Base-by-base conservation (phyloP, 805 yeast genomes). In the Candida adriatica region DNA sequence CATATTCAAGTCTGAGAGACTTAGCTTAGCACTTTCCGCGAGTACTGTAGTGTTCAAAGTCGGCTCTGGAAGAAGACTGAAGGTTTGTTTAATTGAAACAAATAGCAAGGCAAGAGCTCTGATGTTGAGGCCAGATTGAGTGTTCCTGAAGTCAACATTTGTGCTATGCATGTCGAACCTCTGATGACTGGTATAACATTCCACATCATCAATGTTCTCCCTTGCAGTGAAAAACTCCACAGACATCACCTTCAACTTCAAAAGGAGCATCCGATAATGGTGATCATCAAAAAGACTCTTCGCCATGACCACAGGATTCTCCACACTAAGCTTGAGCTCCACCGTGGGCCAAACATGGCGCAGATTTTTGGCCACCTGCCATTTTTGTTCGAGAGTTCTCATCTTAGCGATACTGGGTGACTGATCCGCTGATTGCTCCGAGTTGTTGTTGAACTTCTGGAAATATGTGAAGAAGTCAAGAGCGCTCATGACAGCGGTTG, bases 251-350 rank as follows among this genome's bases (percentile, higher is more conserved):
- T 59, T 11, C 51, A 39, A 27, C 38, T 51, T 34, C 41, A 53
- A 13, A 26, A 57, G 45, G 13, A 61, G 38, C 14, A 62, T 46
- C 37, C 53, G 49, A 27, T 48, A 41, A 23, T 51, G 53, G 21
- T 57, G 23, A 3, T 55, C 43, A n/a, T 56, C 47, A 29, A 50
- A 43, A 1, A 38, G 39, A 35, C 58, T 55, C 18, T 56, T 59
- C 6, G 61, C 30, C 26, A 62, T 46, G 13, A 62, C 6, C 13
- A 55, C 53, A 2, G 67, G 57, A 38, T 64, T 67, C 36, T 64
- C 70, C 11, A 63, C 31, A 0, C 61, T 62, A 11, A 62, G 29
- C 35, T 59, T 62, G 4, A 61, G 24, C 24, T 53, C 55, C 13
- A 62, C 25, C 10, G 46, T 26, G 0, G 70, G 69, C 35, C 62